These are phyloP conservation scores for Coniophora puteana DNA, from an alignment of 1,284 basidiomycete genomes.

Conservation along the genomic window DNA sequence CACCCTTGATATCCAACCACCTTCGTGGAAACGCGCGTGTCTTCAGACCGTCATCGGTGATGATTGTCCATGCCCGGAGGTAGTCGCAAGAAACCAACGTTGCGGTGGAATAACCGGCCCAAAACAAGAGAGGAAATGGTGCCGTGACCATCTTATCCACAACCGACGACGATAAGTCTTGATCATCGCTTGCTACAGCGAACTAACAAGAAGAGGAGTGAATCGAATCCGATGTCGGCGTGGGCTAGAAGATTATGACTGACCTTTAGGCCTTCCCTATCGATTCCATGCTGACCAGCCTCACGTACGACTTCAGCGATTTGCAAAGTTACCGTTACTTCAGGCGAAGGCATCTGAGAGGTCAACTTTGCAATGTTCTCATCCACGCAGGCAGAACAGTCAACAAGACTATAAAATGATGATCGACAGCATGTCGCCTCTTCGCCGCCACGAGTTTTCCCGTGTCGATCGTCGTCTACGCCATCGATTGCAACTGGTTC, in stretches of 20 bases:
- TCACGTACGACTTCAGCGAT: conserved; percentile 40
- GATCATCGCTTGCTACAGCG: too few relatives aligned
- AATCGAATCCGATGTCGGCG: too few relatives aligned
- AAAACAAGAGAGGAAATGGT: conserved; percentile 55
- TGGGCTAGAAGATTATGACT: conserved; percentile 17
- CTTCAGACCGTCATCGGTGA: conserved; percentile 41
- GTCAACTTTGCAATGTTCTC: conserved; percentile 36
- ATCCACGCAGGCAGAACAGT: conserved; percentile 57
- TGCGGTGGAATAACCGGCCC: conserved; percentile 59
- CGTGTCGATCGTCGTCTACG: conserved; percentile 15
- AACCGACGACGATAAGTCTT: too few relatives aligned
- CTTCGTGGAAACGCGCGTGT: conserved; percentile 58
- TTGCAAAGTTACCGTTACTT: conserved; percentile 31
- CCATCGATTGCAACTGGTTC: conserved; percentile 10
- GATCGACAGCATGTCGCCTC: conserved; percentile 47
- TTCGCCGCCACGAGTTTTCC: conserved; percentile 34
- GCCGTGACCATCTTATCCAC: conserved; percentile 41
- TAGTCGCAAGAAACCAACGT: conserved; percentile 45
- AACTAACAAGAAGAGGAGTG: too few relatives aligned
- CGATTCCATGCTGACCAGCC: conserved; percentile 43
- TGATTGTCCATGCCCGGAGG: conserved; percentile 57
- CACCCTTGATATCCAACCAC: conserved; percentile 74
- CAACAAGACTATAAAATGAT: conserved; percentile 41
- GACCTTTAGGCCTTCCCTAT: conserved; percentile 45
- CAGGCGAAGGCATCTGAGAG: conserved; percentile 30